These are phyloP conservation scores for Pythium aquatile DNA, from an alignment of 352 stramenopile species.

Conservation along the genomic window DNA sequence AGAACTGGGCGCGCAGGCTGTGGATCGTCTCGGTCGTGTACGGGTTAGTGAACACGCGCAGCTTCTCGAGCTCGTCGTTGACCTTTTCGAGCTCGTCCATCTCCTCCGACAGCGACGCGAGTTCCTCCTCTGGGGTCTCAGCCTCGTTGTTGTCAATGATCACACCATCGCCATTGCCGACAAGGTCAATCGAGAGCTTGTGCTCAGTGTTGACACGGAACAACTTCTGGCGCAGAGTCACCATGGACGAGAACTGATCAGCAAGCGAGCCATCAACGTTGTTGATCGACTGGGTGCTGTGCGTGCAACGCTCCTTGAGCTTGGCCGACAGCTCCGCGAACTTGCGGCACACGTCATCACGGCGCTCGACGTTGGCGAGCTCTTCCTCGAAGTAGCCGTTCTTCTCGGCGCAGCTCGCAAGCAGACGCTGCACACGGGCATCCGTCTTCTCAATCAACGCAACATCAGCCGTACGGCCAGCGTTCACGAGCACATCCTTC, in stretches of 20 bases:
- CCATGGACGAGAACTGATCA: conserved; percentile 82
- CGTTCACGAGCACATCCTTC: conserved; percentile 61
- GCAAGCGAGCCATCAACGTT: conserved; percentile 67
- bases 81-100: conserved; percentile 86
- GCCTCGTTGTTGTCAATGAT: conserved; percentile 12
- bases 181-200: conserved; percentile 24
- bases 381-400: conserved; percentile 73
- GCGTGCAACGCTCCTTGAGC: conserved; percentile 74
- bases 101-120: conserved; percentile 57
- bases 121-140: conserved; percentile 26
- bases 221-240: conserved; percentile 59
- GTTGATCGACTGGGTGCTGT: conserved; percentile 80
- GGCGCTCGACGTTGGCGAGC: conserved; percentile 70
- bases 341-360: conserved; percentile 70
- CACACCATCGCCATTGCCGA: conserved; percentile 14
- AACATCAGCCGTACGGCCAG: conserved; percentile 56
- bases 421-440: conserved; percentile 59
- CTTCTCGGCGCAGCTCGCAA: conserved; percentile 73
- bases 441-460: conserved; percentile 74
- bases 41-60: conserved; percentile 88
- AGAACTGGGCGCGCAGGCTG: conserved; percentile 77
- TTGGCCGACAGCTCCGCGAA: conserved; percentile 71
- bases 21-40: conserved; percentile 91
- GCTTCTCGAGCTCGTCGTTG: conserved; percentile 73
- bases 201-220: conserved; percentile 40